These are phyloP conservation scores for Metroxylon sagu DNA, from an alignment of 176 grass and related monocot species.

Conservation along the genomic window DNA sequence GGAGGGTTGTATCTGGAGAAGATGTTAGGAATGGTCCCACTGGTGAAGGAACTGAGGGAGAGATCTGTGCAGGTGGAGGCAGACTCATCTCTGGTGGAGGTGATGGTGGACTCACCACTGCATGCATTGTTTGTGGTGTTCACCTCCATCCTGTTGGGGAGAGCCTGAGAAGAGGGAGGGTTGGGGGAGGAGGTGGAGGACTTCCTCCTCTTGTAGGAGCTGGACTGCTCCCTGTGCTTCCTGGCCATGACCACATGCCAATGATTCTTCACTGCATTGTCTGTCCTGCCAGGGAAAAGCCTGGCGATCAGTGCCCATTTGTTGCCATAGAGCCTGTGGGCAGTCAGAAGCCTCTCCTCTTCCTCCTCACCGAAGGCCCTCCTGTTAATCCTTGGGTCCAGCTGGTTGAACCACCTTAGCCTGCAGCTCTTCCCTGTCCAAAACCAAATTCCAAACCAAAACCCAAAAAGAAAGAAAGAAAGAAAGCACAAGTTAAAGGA, in stretches of 20 bases:
- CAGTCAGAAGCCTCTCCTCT: constrained; percentile 19
- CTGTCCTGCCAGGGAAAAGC: constrained; percentile 23
- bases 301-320: constrained; percentile 23
- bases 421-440: constrained; percentile 25
- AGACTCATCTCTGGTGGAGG: constrained; percentile 6
- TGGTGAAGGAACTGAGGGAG: constrained; percentile 11
- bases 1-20: background rate
- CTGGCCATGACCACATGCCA: constrained; percentile 29
- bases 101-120: constrained; percentile 17
- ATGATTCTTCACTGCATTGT: constrained; percentile 30
- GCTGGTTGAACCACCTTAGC: constrained; percentile 27
- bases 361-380: constrained; percentile 20
- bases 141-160: background rate
- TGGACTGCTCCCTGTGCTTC: constrained; percentile 19
- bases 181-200: background rate
- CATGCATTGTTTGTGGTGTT: constrained; percentile 9
- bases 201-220: constrained; percentile 5
- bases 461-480: background rate
- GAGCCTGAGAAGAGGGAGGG: background rate
- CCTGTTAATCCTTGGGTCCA: constrained; percentile 27
- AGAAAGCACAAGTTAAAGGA: background rate
- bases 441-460: background rate
- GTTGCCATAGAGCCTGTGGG: constrained; percentile 22
- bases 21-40: background rate
- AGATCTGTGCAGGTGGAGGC: constrained; percentile 17